Conservation (phyloP, 148 eudicot genomes). For the Salicornia ramosissima region DNA sequence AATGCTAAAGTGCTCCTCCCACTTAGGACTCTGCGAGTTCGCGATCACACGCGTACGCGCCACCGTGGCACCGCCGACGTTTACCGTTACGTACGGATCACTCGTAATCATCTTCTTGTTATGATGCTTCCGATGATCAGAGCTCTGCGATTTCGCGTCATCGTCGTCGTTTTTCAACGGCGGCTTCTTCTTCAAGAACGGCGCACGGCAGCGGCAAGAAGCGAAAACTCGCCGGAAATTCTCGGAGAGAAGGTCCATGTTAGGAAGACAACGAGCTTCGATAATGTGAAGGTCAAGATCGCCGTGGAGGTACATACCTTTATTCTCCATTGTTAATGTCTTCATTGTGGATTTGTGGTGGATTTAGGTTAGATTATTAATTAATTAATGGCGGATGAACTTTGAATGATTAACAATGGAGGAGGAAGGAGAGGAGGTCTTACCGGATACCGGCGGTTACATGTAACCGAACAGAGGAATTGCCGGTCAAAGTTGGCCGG, state of each 20-base stretch:
- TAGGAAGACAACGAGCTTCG: conserved; percentile 66
- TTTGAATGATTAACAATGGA: too few relatives aligned
- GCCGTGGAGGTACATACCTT: conserved; percentile 61
- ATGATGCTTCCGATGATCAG: not conserved
- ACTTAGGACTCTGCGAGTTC: conserved; percentile 49
- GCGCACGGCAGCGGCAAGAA: conserved; percentile 30
- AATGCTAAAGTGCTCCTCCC: conserved; percentile 71
- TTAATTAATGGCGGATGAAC: too few relatives aligned
- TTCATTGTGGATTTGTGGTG: too few relatives aligned
- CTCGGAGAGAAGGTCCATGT: conserved; percentile 74
- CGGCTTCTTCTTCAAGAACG: not conserved
- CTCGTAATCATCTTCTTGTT: conserved; percentile 63
- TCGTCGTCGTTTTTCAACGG: not conserved
- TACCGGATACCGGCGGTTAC: not conserved
- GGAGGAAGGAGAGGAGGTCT: not conserved
- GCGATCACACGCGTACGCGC: conserved; percentile 76
- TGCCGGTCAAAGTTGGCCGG: not conserved
- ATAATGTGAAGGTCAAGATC: conserved; percentile 69
- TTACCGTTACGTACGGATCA: conserved; percentile 90
- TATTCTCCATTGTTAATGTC: not conserved
- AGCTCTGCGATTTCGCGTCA: not conserved
- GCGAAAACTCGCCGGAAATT: conserved; percentile 49
- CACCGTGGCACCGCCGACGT: conserved; percentile 66
- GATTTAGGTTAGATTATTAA: too few relatives aligned
- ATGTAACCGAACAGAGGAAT: not conserved